A percentile compares a stretch with the other conserved stretches of the same genome.
These are phyloP conservation scores for Hirschfeldia incana DNA, from an alignment of 345 rosid species.

Conservation along the genomic window DNA sequence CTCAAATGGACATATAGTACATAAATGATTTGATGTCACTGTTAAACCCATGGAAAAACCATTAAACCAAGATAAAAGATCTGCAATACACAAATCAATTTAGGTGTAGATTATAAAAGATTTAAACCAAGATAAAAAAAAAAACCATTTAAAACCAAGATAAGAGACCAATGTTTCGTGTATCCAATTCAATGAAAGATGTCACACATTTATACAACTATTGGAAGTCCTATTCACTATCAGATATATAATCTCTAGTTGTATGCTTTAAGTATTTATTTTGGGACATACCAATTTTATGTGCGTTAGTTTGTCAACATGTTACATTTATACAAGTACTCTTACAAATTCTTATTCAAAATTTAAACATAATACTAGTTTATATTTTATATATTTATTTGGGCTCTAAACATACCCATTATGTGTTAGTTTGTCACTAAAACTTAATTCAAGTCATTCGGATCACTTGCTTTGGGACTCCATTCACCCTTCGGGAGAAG, in stretches of 20 bases:
- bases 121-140: not conserved
- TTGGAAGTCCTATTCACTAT: not conserved
- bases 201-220: too few species aligned
- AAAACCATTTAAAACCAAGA: not conserved
- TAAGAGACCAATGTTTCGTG: not conserved
- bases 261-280: not conserved
- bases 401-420: not conserved
- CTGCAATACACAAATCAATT: not conserved
- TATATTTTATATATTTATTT: too few species aligned
- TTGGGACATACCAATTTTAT: not conserved
- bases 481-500: conserved; percentile 42
- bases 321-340: not conserved
- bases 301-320: not conserved
- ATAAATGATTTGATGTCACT: not conserved
- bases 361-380: not conserved
- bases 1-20: not conserved
- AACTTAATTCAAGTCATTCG: conserved; percentile 36
- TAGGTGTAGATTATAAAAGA: not conserved
- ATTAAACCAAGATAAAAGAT: not conserved
- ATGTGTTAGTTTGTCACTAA: not conserved
- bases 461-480: conserved; percentile 50
- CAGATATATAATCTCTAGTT: not conserved
- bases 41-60: not conserved
- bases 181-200: not conserved
- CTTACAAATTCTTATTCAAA: not conserved